A percentile compares a stretch with the other conserved stretches of the same genome.
Evolutionary conservation across 306 rosid species (phyloP).

Genomic region (Mucuna pruriens): DNA sequence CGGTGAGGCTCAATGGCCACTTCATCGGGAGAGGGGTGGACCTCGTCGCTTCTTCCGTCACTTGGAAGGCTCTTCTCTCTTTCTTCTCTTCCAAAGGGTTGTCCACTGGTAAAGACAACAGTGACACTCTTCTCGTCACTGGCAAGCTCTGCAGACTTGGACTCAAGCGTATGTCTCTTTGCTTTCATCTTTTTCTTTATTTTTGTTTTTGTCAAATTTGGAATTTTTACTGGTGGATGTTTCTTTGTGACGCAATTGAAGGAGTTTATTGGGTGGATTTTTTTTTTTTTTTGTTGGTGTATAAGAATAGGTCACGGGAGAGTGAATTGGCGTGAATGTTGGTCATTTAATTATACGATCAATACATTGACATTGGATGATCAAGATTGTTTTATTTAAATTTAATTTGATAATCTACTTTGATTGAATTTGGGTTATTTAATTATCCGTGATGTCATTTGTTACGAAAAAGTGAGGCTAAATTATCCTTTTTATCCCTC

Average conservation of each 20-base stretch:
- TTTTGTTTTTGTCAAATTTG: neutral
- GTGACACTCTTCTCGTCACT: conserved; percentile 56
- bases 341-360: no score
- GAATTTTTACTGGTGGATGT: neutral
- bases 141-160: conserved; percentile 65
- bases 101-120: conserved; percentile 51
- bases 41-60: conserved; percentile 65
- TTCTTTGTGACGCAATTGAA: neutral
- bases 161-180: conserved; percentile 55
- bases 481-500: no score
- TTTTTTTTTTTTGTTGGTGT: neutral
- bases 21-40: conserved; percentile 74
- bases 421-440: neutral
- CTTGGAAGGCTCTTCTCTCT: conserved; percentile 79
- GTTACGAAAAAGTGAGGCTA: no score
- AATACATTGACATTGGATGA: neutral
- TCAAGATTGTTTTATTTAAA: neutral
- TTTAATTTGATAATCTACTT: neutral
- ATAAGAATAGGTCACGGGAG: neutral
- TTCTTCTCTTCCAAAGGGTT: conserved; percentile 74
- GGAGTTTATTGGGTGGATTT: neutral
- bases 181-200: neutral
- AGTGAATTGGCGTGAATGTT: no score
- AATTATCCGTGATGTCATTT: neutral
- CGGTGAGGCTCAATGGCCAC: conserved; percentile 76